Conservation (phyloP, 2,329 filamentous ascomycete genomes). For the Moelleriella libera region DNA sequence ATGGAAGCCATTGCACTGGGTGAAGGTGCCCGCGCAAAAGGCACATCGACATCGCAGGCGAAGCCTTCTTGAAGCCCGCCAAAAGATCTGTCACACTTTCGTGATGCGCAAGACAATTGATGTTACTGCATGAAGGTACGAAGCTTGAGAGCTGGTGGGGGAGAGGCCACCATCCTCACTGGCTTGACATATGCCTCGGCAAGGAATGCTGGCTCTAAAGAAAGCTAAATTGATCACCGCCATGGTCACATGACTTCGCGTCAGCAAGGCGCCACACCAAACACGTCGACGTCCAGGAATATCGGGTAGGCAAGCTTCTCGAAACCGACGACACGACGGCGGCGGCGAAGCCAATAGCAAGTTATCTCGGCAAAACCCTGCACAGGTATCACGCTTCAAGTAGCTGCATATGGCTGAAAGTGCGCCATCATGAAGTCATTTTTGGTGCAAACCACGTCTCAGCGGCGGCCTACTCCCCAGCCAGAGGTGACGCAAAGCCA, state of each 20-base stretch:
- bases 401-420: neutral
- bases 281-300: neutral
- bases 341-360: no score
- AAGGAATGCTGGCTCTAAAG: neutral
- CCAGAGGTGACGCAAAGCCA: conserved; percentile 6
- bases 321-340: no score
- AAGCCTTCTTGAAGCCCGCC: no score
- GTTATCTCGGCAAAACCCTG: no score
- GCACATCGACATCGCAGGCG: no score
- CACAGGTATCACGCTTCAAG: neutral
- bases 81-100: no score
- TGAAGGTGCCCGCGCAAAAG: no score
- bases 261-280: neutral
- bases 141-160: neutral
- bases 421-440: conserved; percentile 38
- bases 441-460: conserved; percentile 19
- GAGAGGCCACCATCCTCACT: neutral
- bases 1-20: conserved; percentile 39
- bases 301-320: no score
- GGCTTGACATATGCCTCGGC: conserved; percentile 6
- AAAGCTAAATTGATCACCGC: neutral
- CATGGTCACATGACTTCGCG: neutral
- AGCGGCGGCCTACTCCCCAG: conserved; percentile 28
- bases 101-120: no score
- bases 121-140: neutral